Base-by-base conservation (phyloP, 305 asterid genomes). In the Nicotiana rustica region DNA sequence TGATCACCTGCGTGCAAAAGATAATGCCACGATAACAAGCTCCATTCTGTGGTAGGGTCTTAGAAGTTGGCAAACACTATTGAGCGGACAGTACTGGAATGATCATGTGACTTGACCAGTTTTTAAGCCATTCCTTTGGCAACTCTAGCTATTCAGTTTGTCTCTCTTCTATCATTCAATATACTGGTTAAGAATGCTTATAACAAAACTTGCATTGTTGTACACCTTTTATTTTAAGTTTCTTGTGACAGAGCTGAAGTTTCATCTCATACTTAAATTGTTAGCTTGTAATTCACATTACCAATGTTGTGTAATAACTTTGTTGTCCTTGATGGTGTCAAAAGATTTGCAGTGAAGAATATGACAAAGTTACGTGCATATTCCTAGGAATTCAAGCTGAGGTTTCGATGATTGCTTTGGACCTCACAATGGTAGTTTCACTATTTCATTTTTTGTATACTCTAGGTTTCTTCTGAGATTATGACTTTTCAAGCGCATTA, bases 261-360 rank as follows among this genome's bases (percentile, higher is more conserved):
- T 21, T 15, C 31, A 78, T 81, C 55, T 70, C 62, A 10, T 82
- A 64, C 44, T 78, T 70, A 38, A 41, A 9, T 17, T 10, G 36
- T 29, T 66, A 41, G n/a, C 25, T 38, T 62, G 66, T 59, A 21
- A 76, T 77, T 82, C 77, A 5, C 35, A 7, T 73, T 64, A 59
- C 69, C 77, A 59, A 33, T 57, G 31, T 47, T 49, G 77, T 41
- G 64, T 83, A 84, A 47, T 78, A 81, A 88, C 88, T 88, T 73
- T 79, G 60, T 77, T 79, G 33, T 55, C 82, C 69, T 73, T 83
- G 83, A 81, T 89, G 82, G 79, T 87, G 80, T 82, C 66, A 66
- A 85, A 41, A 96, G 99, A 90, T 97, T 81, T 97, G 97, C 96
- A 87, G 96, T 10, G 90, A 91, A 92, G 99, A 97, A 86, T 97